These are phyloP conservation scores for Nannochloris sp. DNA, from an alignment of 139 green algal species.

Conservation along the genomic window DNA sequence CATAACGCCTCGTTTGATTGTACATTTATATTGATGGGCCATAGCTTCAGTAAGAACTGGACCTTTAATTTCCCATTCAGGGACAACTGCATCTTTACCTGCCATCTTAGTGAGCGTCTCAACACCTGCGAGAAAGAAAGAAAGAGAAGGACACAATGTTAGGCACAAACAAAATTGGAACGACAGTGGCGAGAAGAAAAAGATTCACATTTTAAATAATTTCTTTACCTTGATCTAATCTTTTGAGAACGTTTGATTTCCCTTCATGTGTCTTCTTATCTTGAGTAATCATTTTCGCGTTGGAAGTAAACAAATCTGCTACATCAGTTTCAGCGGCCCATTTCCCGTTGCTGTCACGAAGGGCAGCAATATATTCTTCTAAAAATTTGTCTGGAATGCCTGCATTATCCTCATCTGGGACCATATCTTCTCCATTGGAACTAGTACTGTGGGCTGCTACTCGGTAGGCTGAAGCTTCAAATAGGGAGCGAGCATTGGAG, in stretches of 20 bases:
- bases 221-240: slow-evolving; percentile 29
- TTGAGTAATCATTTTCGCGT: slow-evolving; percentile 20
- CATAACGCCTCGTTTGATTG: slow-evolving; percentile 9
- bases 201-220: no score
- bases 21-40: neutral
- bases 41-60: neutral
- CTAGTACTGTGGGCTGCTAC: neutral
- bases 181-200: no score
- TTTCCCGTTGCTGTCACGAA: slow-evolving; percentile 5
- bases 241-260: slow-evolving; percentile 16
- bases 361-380: slow-evolving; percentile 10
- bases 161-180: neutral
- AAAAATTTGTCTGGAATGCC: slow-evolving; percentile 10
- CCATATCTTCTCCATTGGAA: neutral
- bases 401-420: neutral
- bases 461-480: slow-evolving; percentile 4
- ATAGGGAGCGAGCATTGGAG: neutral
- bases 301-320: slow-evolving; percentile 16
- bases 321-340: slow-evolving; percentile 17
- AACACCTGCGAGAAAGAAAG: neutral
- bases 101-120: slow-evolving; percentile 19
- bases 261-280: slow-evolving; percentile 28
- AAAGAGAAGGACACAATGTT: neutral
- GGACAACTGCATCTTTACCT: slow-evolving; percentile 13
- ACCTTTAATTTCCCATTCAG: slow-evolving; percentile 6